Conservation (phyloP, 768 basidiomycete genomes). For the Tricholoma furcatifolium region DNA sequence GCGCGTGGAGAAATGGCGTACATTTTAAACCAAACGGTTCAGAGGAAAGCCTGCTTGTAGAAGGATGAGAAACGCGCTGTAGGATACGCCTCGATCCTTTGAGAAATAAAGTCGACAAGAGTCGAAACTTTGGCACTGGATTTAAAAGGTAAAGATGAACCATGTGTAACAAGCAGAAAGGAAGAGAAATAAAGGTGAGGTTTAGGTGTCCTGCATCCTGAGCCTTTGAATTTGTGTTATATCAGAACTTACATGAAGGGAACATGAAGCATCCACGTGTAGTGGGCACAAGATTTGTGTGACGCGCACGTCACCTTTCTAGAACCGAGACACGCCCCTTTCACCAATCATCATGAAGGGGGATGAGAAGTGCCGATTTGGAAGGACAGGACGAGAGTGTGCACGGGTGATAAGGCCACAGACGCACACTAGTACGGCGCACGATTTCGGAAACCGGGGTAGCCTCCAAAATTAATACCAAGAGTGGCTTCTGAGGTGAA, state of each 20-base stretch:
- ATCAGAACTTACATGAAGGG: slow-evolving; percentile 23
- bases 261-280: slow-evolving; percentile 41
- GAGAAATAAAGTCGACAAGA: slow-evolving; percentile 29
- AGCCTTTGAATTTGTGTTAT: slow-evolving; percentile 12
- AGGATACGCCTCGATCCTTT: slow-evolving; percentile 32
- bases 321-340: slow-evolving; percentile 9
- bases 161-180: slow-evolving; percentile 25
- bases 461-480: too few relatives aligned
- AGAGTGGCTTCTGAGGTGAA: too few relatives aligned
- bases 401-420: background rate
- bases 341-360: slow-evolving; percentile 3
- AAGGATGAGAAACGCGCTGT: slow-evolving; percentile 14
- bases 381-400: background rate
- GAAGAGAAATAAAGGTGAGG: slow-evolving; percentile 16
- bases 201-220: slow-evolving; percentile 6
- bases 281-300: slow-evolving; percentile 9
- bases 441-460: too few relatives aligned
- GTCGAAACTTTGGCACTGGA: slow-evolving; percentile 34
- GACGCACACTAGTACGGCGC: too few relatives aligned
- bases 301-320: slow-evolving; percentile 8
- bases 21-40: slow-evolving; percentile 16
- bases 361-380: background rate
- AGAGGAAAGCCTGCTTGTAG: slow-evolving; percentile 5
- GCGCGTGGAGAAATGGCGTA: slow-evolving; percentile 8
- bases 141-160: slow-evolving; percentile 37